These are phyloP conservation scores for Picochlorum sp. DNA, from an alignment of 139 green algal species.

Conservation along the genomic window DNA sequence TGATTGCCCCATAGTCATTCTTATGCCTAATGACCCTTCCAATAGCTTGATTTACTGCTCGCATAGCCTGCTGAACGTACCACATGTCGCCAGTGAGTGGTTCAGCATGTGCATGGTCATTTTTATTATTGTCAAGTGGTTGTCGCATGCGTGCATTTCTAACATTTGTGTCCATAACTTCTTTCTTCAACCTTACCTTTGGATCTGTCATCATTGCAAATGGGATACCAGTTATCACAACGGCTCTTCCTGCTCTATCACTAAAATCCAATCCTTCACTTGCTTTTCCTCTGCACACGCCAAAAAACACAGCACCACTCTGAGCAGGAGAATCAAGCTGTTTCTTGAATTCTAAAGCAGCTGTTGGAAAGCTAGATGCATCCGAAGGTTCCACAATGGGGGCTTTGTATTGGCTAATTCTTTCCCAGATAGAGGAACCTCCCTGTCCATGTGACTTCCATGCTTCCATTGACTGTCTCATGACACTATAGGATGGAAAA, in stretches of 20 bases:
- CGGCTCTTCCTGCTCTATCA: slow-evolving; percentile 74
- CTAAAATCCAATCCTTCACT: slow-evolving; percentile 96
- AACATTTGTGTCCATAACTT: slow-evolving; percentile 46
- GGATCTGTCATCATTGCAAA: slow-evolving; percentile 63
- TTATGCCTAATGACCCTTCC: slow-evolving; percentile 91
- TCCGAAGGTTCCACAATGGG: slow-evolving; percentile 77
- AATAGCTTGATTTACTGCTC: slow-evolving; percentile 94
- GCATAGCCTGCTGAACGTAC: slow-evolving; percentile 69
- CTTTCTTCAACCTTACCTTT: slow-evolving; percentile 62
- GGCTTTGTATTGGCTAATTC: slow-evolving; percentile 72
- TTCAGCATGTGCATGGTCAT: neutral
- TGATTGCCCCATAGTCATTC: slow-evolving; percentile 85
- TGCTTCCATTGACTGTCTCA: slow-evolving; percentile 56
- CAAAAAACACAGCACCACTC: slow-evolving; percentile 82
- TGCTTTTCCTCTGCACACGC: slow-evolving; percentile 81
- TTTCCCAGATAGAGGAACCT: slow-evolving; percentile 71
- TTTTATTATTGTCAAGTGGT: neutral
- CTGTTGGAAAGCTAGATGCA: slow-evolving; percentile 36
- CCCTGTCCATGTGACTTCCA: slow-evolving; percentile 52
- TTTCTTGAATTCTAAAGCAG: slow-evolving; percentile 56
- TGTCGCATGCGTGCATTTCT: neutral
- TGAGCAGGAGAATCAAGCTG: slow-evolving; percentile 58
- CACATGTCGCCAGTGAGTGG: slow-evolving; percentile 33
- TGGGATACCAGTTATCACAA: slow-evolving; percentile 93
- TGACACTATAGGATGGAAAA: slow-evolving; percentile 83